Percentiles rank a stretch among this genome's conserved stretches.
These are phyloP conservation scores for Punica granatum DNA, from an alignment of 345 rosid species.

Conservation along the genomic window DNA sequence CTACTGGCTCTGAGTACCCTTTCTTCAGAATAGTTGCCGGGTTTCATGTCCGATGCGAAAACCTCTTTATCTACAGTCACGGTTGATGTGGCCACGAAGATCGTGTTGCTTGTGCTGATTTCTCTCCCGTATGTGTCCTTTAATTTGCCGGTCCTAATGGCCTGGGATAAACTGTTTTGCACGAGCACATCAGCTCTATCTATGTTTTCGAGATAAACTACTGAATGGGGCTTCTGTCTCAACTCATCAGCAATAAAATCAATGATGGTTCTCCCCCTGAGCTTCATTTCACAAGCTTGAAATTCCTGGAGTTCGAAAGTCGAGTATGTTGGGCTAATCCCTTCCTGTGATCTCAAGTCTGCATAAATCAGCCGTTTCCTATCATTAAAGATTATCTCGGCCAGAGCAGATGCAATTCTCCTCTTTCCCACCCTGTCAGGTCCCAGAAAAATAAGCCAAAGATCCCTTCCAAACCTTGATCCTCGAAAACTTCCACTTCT, in stretches of 20 bases:
- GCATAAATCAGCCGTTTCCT: conserved; percentile 31
- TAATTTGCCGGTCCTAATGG: conserved; percentile 47
- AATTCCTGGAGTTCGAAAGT: background rate
- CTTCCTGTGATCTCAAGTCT: conserved; percentile 39
- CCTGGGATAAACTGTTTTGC: conserved; percentile 43
- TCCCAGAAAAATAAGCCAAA: conserved; percentile 69
- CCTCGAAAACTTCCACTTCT: conserved; percentile 27
- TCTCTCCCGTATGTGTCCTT: conserved; percentile 26
- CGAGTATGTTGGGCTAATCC: conserved; percentile 13
- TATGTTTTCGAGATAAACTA: conserved; percentile 54
- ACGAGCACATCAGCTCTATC: conserved; percentile 51
- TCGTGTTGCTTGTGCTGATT: background rate
- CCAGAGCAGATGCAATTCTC: conserved; percentile 50
- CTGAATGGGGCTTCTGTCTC: conserved; percentile 35
- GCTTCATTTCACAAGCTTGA: conserved; percentile 1
- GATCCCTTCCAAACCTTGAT: conserved; percentile 24
- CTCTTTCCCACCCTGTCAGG: conserved; percentile 61
- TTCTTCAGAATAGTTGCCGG: conserved; percentile 32
- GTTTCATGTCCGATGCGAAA: background rate
- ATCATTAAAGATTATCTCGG: conserved; percentile 46
- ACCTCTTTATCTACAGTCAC: background rate
- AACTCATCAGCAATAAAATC: conserved; percentile 50
- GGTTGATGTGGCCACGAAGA: background rate
- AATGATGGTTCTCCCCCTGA: conserved; percentile 40
- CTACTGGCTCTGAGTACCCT: conserved; percentile 37